Base-by-base conservation (phyloP, 257 asterid species). In the Przewalskia tangutica region DNA sequence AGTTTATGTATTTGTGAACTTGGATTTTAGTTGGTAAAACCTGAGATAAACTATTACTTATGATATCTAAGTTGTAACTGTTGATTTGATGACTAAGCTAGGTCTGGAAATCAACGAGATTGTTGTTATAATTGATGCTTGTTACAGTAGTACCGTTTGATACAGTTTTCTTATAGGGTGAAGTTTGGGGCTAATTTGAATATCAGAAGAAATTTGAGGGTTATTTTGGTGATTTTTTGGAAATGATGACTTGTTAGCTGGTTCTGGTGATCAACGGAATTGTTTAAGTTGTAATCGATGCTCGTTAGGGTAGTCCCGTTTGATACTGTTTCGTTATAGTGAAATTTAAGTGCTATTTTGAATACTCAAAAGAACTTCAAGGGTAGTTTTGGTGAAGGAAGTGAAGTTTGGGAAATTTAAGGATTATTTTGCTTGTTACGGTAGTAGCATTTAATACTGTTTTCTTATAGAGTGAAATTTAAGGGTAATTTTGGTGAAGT, bases 391-490 rank as follows among this genome's bases (percentile, higher is more conserved):
- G 68, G 51, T 11, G 51, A 20, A 42, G 13, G 81, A 68, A 83
- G 59, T 79, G 53, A 68, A 84, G 67, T 6, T 82, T 85, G 44
- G 82, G 84, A 36, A 80, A 92, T 90, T 27, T 27, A 27, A 27
- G 32, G 32, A 2, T 27, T 27, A 27, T 27, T 27, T 27, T 79
- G 75, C 75, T 13, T 56, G 82, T 48, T 60, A n/a, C 10, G 3
- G 63, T 10, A 20, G 9, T 54, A 18, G 8, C 11, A n/a, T 40
- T 40, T 59, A 58, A 48, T 80, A 13, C 56, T 9, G 44, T n/a
- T 51, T 59, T 77, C 7, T 18, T 34, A 12, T 17, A 51, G 67
- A 73, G 51, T 83, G 60, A 8, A 34, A 13, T 34, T 56, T 36
- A 32, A 38, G 36, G 66, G 48, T 27, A 23, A 44, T 84, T 75